These are phyloP conservation scores for Podaxis carcinomalis DNA, from an alignment of 768 basidiomycete species.

Conservation along the genomic window DNA sequence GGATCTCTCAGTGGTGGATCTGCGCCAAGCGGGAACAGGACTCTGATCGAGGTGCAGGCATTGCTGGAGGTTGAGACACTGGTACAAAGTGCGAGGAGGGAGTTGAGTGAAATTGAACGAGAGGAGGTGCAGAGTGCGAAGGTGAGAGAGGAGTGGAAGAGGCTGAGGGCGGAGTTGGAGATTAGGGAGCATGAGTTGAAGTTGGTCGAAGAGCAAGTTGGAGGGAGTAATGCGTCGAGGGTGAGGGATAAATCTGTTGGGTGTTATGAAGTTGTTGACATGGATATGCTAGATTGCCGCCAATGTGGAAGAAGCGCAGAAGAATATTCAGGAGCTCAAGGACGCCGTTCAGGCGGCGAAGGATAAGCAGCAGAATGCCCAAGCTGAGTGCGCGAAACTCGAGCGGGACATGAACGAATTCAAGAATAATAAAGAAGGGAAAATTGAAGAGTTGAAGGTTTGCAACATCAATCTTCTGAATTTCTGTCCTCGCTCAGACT, in stretches of 20 bases:
- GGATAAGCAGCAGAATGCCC: conserved; percentile 72
- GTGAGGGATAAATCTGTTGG: conserved; percentile 38
- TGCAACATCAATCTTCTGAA: conserved; percentile 8
- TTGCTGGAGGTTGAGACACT: conserved; percentile 63
- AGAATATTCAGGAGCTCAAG: conserved; percentile 55
- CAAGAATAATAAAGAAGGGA: conserved; percentile 97
- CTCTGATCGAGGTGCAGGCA: conserved; percentile 81
- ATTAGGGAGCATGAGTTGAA: conserved; percentile 86
- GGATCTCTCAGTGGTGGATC: conserved; percentile 92
- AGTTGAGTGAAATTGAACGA: conserved; percentile 47
- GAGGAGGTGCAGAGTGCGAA: conserved; percentile 50
- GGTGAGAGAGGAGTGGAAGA: conserved; percentile 59
- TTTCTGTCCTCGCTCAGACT: background rate
- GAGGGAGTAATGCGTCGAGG: conserved; percentile 84
- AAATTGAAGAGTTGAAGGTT: conserved; percentile 91
- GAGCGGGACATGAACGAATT: conserved; percentile 98
- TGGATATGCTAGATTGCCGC: conserved; percentile 54
- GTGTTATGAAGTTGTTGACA: background rate
- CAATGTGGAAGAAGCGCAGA: conserved; percentile 73
- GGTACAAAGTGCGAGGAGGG: conserved; percentile 43
- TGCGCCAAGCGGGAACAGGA: conserved; percentile 69
- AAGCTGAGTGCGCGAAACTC: conserved; percentile 77
- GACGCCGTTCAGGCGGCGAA: conserved; percentile 59
- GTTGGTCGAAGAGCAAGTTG: conserved; percentile 79
- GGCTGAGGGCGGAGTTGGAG: conserved; percentile 65